Evolutionary conservation across 2,329 filamentous ascomycete genomes (phyloP), one percentile per base, ranked within the genome.

Genomic region (Hymenoscyphus fraxineus): DNA sequence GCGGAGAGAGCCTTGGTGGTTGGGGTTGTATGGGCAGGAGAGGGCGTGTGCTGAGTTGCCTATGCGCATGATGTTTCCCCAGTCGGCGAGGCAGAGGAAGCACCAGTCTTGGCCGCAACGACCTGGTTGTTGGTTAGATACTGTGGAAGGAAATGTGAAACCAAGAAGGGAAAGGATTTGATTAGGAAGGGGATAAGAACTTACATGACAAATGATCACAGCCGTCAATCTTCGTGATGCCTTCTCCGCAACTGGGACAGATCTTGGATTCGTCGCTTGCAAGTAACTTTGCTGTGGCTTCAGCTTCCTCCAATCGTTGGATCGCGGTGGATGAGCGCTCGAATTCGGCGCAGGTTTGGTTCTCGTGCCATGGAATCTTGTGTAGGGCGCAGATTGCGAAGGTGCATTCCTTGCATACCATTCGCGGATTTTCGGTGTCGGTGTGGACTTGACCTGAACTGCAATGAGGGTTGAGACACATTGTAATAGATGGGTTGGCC

Each of bases 151-250:
- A 12, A 59, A 41, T 35, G 9, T 6, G 31, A 40, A 12, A 13
- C 38, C 22, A 56, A n/a, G 16, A 19, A 13, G 22, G 19, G 35
- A 15, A 19, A 40, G 3, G n/a, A 3, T 9, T 40, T 27, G 27
- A 57, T 35, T 13, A 10, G 31, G 19, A 56, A 56, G 19, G 22
- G 51, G 31, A 13, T 31, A 39, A 22, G 22, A 56, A 65, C 67
- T 67, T 63, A 68, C 70, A 72, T n/a, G 32, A 19, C 60, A 72
- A 64, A 44, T 72, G 69, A 59, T 72, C 69, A 59, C 71, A 72
- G 0, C 71, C 71, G 0, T 66, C 66, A 10, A 32, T 63, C 47
- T 65, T 65, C 1, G 60, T 64, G 3, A 72, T 68, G 10, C 69
- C 68, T 19, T 71, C 63, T 13, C 65, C 31, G 55, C 70, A 72